phyloP scores from a whole-genome alignment of 2,329 filamentous ascomycete genomes.

The Trichoderma guizhouense region DNA sequence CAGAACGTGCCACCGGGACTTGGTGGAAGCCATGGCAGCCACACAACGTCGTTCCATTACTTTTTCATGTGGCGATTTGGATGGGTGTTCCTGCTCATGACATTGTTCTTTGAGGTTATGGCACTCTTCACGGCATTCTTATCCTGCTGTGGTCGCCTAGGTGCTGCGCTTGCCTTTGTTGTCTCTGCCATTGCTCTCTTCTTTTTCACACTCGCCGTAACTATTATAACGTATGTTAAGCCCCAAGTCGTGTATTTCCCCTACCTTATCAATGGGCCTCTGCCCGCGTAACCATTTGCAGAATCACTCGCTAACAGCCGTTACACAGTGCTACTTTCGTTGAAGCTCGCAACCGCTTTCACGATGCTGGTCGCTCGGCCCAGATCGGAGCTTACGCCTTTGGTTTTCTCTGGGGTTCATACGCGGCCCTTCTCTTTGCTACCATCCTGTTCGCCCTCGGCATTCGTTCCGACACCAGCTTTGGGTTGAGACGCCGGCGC shows the following conservation, averaged over 20 bases:
- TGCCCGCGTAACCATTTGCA: background rate
- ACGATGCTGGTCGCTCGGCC: slow-evolving; percentile 51
- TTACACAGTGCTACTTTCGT: slow-evolving; percentile 56
- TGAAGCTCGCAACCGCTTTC: slow-evolving; percentile 65
- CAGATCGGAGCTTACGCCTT: slow-evolving; percentile 65
- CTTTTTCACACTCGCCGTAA: slow-evolving; percentile 63
- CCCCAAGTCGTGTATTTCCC: background rate
- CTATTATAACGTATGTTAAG: slow-evolving; percentile 70
- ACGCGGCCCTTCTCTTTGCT: slow-evolving; percentile 63
- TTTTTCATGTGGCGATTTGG: slow-evolving; percentile 88
- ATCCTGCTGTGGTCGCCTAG: slow-evolving; percentile 68
- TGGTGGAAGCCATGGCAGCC: slow-evolving; percentile 49
- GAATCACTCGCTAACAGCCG: background rate
- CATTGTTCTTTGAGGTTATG: slow-evolving; percentile 70
- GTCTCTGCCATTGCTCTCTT: slow-evolving; percentile 60
- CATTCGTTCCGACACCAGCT: slow-evolving; percentile 46
- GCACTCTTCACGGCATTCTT: slow-evolving; percentile 67
- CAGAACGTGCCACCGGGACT: slow-evolving; percentile 42
- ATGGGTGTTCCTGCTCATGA: slow-evolving; percentile 86
- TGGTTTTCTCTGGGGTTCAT: slow-evolving; percentile 73
- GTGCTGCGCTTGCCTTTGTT: slow-evolving; percentile 62
- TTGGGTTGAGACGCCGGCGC: slow-evolving; percentile 28
- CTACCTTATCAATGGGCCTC: background rate
- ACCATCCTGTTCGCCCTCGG: slow-evolving; percentile 65
- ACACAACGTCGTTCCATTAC: slow-evolving; percentile 58